Evolutionary conservation across 2,329 filamentous ascomycete species (phyloP).

Genomic region (Fusarium sp.): DNA sequence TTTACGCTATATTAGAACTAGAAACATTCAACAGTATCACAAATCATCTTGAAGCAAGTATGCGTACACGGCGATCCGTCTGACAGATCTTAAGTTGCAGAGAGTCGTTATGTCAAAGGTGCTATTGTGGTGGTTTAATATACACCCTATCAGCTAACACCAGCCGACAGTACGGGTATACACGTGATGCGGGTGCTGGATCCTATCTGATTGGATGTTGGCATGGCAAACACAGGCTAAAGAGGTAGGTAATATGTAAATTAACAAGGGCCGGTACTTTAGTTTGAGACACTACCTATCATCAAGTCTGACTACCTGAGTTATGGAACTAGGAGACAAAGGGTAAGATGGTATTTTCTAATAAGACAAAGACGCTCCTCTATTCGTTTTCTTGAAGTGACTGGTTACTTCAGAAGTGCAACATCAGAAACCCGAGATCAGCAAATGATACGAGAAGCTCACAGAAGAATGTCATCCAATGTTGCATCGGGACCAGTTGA

Average conservation of each 20-base stretch:
- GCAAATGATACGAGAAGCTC: constrained; percentile 13
- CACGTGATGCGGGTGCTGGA: constrained; percentile 23
- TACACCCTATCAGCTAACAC: not conserved
- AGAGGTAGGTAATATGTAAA: too few species aligned
- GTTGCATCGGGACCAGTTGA: not conserved
- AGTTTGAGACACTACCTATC: constrained; percentile 26
- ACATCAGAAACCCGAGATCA: not conserved
- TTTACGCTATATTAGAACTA: too few species aligned
- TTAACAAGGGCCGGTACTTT: constrained; percentile 8
- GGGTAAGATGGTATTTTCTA: not conserved
- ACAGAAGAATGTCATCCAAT: not conserved
- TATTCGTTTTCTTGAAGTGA: too few species aligned
- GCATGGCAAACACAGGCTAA: constrained; percentile 6
- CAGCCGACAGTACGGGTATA: not conserved
- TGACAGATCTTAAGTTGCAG: not conserved
- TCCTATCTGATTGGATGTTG: constrained; percentile 17
- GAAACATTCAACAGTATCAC: too few species aligned
- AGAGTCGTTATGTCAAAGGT: constrained; percentile 2
- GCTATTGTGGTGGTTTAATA: not conserved
- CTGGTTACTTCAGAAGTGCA: too few species aligned
- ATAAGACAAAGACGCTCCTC: not conserved
- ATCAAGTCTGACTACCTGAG: constrained; percentile 11
- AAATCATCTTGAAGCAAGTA: too few species aligned
- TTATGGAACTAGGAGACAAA: not conserved
- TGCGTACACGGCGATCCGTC: not conserved